Percentiles rank a stretch among this genome's conserved stretches.
phyloP scores from a whole-genome alignment of 2,329 filamentous ascomycete genomes.

The Thielaviopsis musarum region DNA sequence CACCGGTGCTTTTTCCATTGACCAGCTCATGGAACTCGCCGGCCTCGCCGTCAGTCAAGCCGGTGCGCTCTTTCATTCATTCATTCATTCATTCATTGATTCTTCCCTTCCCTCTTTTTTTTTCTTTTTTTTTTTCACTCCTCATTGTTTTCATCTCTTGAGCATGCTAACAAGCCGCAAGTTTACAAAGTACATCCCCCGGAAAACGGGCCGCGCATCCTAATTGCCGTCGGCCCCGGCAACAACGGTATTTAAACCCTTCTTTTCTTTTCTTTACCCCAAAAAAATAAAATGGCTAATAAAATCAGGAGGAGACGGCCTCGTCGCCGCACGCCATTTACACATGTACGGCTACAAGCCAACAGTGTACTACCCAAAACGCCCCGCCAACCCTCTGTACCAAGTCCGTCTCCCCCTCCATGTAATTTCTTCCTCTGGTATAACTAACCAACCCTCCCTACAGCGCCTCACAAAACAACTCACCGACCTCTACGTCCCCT shows the following conservation, averaged over 20 bases:
- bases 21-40: conserved; percentile 94
- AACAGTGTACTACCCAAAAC: conserved; percentile 83
- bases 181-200: conserved; percentile 75
- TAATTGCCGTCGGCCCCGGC: conserved; percentile 81
- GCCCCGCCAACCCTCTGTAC: conserved; percentile 79
- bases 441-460: not conserved
- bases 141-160: too few species aligned
- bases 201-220: conserved; percentile 49
- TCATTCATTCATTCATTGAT: not conserved
- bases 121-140: not conserved
- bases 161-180: too few species aligned
- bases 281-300: conserved; percentile 8
- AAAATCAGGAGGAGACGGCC: conserved; percentile 67
- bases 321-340: conserved; percentile 85
- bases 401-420: conserved; percentile 36
- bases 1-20: conserved; percentile 71
- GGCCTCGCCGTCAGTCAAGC: conserved; percentile 87
- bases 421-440: conserved; percentile 3
- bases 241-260: conserved; percentile 38
- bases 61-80: conserved; percentile 29
- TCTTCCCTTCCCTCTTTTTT: not conserved
- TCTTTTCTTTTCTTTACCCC: not conserved
- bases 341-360: conserved; percentile 83
- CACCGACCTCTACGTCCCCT: conserved; percentile 64
- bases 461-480: conserved; percentile 75